Conservation (phyloP, 2,329 filamentous ascomycete species). For the Phaeosphaeria sp. region DNA sequence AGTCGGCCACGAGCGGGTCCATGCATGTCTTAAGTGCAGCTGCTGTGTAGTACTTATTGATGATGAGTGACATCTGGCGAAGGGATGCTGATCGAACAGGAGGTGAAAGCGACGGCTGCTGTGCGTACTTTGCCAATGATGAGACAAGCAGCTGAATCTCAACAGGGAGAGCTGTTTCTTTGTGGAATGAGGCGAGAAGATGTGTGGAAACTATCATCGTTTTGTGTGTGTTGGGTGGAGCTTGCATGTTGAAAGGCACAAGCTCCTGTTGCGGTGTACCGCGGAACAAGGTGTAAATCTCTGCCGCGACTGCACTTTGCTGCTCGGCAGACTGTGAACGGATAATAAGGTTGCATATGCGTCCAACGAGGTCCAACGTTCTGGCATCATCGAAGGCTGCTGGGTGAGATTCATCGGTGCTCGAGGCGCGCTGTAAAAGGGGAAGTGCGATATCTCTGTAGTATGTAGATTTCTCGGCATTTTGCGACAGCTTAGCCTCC, state of each 20-base stretch:
- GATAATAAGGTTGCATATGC: constrained; percentile 66
- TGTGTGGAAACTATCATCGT: constrained; percentile 65
- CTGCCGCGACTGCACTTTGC: constrained; percentile 59
- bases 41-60: constrained; percentile 57
- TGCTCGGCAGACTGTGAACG: constrained; percentile 59
- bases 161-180: constrained; percentile 40
- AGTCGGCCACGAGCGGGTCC: constrained; percentile 44
- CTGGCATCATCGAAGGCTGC: constrained; percentile 54
- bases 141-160: constrained; percentile 42
- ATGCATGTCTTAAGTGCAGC: constrained; percentile 49
- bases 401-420: constrained; percentile 38
- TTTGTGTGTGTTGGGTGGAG: constrained; percentile 46
- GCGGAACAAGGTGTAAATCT: constrained; percentile 62
- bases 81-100: constrained; percentile 44
- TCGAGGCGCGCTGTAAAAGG: constrained; percentile 47
- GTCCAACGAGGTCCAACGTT: constrained; percentile 65
- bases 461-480: constrained; percentile 48
- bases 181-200: constrained; percentile 59
- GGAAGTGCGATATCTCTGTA: constrained; percentile 56
- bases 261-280: constrained; percentile 32
- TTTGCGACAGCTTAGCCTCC: constrained; percentile 57
- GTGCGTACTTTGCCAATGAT: constrained; percentile 48
- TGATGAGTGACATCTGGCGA: constrained; percentile 53
- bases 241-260: constrained; percentile 40
- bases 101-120: constrained; percentile 32